Evolutionary conservation across 2,329 filamentous ascomycete species (phyloP).

Genomic region (Calonectria hawksworthii): DNA sequence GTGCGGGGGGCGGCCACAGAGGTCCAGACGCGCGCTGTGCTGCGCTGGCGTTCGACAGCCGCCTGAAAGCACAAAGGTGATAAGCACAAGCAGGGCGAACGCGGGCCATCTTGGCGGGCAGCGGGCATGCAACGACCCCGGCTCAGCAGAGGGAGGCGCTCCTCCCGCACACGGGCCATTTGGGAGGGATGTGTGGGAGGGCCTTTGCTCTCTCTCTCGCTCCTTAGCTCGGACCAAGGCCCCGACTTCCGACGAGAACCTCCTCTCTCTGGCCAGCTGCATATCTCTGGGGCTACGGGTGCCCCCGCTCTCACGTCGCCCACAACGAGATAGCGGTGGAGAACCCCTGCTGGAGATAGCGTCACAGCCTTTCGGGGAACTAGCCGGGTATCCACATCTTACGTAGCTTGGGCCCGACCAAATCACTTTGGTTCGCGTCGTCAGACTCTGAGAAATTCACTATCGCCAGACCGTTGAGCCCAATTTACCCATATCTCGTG

Average conservation of each 20-base stretch:
- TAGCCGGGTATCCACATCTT: constrained; percentile 5
- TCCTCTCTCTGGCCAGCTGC: background rate
- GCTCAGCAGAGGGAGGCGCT: constrained; percentile 3
- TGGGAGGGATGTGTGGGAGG: background rate
- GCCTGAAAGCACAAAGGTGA: background rate
- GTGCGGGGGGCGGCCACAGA: constrained; percentile 1
- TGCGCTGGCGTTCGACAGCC: background rate
- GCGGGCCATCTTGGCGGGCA: background rate
- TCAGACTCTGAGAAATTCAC: constrained; percentile 5
- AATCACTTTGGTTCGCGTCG: background rate
- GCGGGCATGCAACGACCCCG: background rate
- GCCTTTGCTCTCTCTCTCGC: background rate
- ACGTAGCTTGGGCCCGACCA: background rate
- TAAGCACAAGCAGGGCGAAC: constrained; percentile 13
- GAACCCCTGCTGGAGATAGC: background rate
- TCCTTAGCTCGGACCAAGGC: background rate
- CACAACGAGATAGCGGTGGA: constrained; percentile 19
- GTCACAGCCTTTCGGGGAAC: constrained; percentile 4
- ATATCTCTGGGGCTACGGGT: background rate
- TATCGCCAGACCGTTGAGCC: background rate
- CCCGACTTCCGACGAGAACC: background rate
- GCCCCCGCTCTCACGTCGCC: background rate
- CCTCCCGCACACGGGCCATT: background rate
- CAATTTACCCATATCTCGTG: background rate
- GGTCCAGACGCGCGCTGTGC: background rate